Conservation (phyloP, 169 alveolate genomes). For the Cryptosporidium bovis region DNA sequence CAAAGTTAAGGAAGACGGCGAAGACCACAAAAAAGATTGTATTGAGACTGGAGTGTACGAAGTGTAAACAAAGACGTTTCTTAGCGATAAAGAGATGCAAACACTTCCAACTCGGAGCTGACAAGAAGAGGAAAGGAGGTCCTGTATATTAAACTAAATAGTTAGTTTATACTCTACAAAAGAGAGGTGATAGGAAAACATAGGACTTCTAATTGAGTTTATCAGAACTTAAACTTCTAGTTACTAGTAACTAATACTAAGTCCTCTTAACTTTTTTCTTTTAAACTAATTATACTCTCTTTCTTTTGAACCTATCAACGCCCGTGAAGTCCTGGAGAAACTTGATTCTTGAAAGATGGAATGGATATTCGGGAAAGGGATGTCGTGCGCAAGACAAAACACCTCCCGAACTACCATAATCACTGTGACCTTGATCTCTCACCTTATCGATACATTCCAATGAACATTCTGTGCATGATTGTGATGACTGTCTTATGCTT, state of each 20-base stretch:
- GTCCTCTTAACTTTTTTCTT: neutral
- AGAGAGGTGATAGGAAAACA: too few relatives aligned
- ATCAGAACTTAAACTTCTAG: conserved; percentile 2
- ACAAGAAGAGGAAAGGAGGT: conserved; percentile 90
- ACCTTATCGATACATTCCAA: too few relatives aligned
- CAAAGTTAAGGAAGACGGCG: conserved; percentile 98
- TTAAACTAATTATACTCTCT: neutral
- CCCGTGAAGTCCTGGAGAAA: too few relatives aligned
- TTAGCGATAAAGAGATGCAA: conserved; percentile 98
- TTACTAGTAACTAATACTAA: conserved; percentile 9
- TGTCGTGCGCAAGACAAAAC: too few relatives aligned
- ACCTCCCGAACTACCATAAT: too few relatives aligned
- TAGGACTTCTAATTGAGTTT: neutral
- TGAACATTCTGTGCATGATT: too few relatives aligned
- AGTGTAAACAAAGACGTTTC: conserved; percentile 96
- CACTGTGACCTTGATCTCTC: too few relatives aligned
- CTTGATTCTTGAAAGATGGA: neutral
- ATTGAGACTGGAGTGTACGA: conserved; percentile 97
- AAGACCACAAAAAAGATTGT: conserved; percentile 99
- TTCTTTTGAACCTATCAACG: neutral
- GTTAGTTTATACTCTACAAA: neutral
- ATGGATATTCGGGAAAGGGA: neutral
- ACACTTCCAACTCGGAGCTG: conserved; percentile 98
- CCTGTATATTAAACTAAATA: conserved; percentile 46
- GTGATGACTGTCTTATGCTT: too few relatives aligned